Conservation (phyloP, 140 eudicot genomes). For the Artemisia princeps region DNA sequence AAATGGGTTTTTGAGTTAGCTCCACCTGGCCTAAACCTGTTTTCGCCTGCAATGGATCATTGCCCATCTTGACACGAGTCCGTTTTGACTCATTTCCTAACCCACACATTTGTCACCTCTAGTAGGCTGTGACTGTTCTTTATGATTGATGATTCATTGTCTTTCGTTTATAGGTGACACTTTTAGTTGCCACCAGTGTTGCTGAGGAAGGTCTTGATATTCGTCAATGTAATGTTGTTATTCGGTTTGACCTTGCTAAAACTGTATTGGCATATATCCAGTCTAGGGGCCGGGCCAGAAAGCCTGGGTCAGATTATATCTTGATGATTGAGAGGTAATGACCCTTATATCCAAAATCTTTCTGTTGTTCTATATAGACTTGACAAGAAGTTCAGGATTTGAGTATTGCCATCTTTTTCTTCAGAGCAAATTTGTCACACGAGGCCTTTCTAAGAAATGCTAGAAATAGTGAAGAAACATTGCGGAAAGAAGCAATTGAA, state of each 20-base stretch:
- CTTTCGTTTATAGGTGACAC: conserved; percentile 53
- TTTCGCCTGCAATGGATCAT: neutral
- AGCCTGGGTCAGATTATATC: conserved; percentile 96
- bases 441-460: conserved; percentile 91
- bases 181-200: conserved; percentile 97
- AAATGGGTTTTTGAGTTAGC: conserved; percentile 1
- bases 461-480: conserved; percentile 88
- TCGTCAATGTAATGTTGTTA: conserved; percentile 97
- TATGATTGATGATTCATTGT: conserved; percentile 15
- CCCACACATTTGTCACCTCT: neutral
- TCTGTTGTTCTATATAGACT: neutral
- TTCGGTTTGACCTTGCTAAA: conserved; percentile 98
- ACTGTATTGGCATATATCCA: conserved; percentile 96
- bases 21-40: neutral
- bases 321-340: conserved; percentile 92
- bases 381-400: conserved; percentile 12
- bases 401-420: conserved; percentile 15
- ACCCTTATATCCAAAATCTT: neutral
- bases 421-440: conserved; percentile 81
- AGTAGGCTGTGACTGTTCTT: conserved; percentile 3
- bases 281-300: conserved; percentile 98
- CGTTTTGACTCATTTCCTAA: neutral
- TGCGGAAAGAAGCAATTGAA: conserved; percentile 96
- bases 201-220: conserved; percentile 99
- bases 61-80: neutral